Conservation (phyloP, 2,329 filamentous ascomycete species). For the Diaporthe vexans region DNA sequence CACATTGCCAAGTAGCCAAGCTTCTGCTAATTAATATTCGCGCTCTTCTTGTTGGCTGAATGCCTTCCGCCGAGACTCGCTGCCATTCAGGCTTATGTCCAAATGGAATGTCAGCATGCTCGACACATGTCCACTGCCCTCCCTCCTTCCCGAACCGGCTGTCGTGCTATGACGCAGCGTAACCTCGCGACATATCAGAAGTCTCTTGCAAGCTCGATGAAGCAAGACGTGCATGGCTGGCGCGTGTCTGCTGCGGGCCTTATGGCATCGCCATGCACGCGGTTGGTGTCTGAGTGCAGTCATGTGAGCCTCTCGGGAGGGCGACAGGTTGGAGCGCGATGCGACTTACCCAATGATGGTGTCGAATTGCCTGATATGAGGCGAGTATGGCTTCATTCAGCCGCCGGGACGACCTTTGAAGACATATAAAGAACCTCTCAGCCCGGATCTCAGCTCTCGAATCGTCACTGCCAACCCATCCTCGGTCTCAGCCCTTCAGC, state of each 20-base stretch:
- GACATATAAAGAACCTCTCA: constrained; percentile 22
- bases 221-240: constrained; percentile 8
- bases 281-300: constrained; percentile 16
- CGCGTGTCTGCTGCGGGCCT: not conserved
- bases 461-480: not conserved
- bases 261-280: not conserved
- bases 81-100: constrained; percentile 27
- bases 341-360: not conserved
- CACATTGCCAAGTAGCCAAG: constrained; percentile 31
- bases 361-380: constrained; percentile 24
- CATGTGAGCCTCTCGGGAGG: constrained; percentile 5
- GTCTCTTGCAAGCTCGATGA: constrained; percentile 10
- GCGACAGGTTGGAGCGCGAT: not conserved
- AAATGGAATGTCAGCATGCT: constrained; percentile 7
- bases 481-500: constrained; percentile 12
- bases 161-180: constrained; percentile 12
- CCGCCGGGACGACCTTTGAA: not conserved
- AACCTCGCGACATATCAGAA: constrained; percentile 30
- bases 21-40: not conserved
- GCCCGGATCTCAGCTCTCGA: not conserved
- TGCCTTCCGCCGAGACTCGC: not conserved
- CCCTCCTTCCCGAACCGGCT: constrained; percentile 23
- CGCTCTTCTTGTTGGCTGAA: constrained; percentile 13
- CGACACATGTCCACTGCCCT: not conserved
- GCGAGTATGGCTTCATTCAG: constrained; percentile 12